These are phyloP conservation scores for Pleurotus cornucopiae DNA, from an alignment of 768 basidiomycete species.

Conservation along the genomic window DNA sequence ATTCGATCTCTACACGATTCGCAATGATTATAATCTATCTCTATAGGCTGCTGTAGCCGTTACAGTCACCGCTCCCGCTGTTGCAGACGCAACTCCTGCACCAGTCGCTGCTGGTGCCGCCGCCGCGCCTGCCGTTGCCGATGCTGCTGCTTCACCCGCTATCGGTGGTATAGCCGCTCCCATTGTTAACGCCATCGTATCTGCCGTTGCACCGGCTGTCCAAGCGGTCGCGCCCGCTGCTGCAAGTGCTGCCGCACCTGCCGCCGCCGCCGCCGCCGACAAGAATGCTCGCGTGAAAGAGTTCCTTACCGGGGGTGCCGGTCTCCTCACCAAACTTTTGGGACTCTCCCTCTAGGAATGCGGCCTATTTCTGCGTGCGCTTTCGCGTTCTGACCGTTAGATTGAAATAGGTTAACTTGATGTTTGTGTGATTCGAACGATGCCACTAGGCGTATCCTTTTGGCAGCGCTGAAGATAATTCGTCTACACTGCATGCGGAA, in stretches of 20 bases:
- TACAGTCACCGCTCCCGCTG: background rate
- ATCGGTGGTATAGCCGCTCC: background rate
- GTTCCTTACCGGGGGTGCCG: slow-evolving; percentile 3
- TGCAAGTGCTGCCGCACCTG: background rate
- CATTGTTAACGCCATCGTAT: background rate
- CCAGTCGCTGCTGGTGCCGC: background rate
- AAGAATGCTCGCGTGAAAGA: background rate
- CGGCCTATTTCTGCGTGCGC: too few species aligned
- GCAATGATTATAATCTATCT: background rate
- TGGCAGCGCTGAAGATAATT: background rate
- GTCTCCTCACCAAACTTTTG: slow-evolving; percentile 1
- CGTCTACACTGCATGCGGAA: slow-evolving; percentile 1
- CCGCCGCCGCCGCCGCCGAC: background rate
- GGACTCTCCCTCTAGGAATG: background rate
- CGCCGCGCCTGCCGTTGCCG: background rate
- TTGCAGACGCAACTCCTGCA: background rate
- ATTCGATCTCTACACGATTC: too few species aligned
- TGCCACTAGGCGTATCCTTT: background rate
- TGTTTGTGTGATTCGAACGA: background rate
- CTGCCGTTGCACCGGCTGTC: background rate
- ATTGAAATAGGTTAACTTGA: background rate
- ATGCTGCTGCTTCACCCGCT: background rate
- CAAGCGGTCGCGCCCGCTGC: background rate
- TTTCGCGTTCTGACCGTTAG: too few species aligned
- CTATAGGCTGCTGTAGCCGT: background rate